Percentiles rank a stretch among this genome's conserved stretches.
Conservation (phyloP, 2,329 filamentous ascomycete genomes). For the Dothiorella sarmentorum region DNA sequence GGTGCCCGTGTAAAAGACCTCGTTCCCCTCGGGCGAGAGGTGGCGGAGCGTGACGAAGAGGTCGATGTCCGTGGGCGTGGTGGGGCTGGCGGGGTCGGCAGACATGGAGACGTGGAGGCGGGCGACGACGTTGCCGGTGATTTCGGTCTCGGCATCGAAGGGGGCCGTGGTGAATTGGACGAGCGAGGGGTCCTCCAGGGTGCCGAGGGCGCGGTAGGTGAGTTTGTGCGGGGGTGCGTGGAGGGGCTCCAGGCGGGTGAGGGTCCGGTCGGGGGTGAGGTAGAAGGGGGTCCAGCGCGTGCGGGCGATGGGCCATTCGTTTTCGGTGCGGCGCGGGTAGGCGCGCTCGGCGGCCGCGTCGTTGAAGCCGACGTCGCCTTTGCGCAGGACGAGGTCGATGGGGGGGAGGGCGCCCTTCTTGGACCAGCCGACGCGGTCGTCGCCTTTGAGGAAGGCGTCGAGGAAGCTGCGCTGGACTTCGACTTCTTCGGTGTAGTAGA, state of each 20-base stretch:
- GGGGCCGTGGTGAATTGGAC: conserved; percentile 57
- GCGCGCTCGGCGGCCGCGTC: conserved; percentile 57
- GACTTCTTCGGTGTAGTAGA: conserved; percentile 68
- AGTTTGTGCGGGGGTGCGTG: conserved; percentile 39
- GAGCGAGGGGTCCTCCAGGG: conserved; percentile 50
- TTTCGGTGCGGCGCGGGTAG: conserved; percentile 56
- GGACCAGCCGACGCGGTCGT: conserved; percentile 62
- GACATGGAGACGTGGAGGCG: conserved; percentile 60
- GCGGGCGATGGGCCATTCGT: conserved; percentile 64
- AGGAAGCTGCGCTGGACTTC: conserved; percentile 65
- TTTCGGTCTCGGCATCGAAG: conserved; percentile 63
- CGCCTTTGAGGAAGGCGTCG: conserved; percentile 66
- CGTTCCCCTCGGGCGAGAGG: conserved; percentile 51
- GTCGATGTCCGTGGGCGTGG: conserved; percentile 58
- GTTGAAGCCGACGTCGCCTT: conserved; percentile 66
- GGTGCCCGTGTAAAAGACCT: conserved; percentile 64
- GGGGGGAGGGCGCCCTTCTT: conserved; percentile 56
- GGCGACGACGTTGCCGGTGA: conserved; percentile 65
- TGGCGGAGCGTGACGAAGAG: conserved; percentile 61
- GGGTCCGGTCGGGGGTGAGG: conserved; percentile 48
- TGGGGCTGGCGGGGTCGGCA: conserved; percentile 36
- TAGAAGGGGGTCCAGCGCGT: conserved; percentile 63
- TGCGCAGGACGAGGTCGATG: conserved; percentile 60
- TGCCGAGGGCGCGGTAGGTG: conserved; percentile 59
- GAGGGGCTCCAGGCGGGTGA: conserved; percentile 37